Evolutionary conservation across 2,329 filamentous ascomycete species (phyloP).

Genomic region (Cercospora zeina): DNA sequence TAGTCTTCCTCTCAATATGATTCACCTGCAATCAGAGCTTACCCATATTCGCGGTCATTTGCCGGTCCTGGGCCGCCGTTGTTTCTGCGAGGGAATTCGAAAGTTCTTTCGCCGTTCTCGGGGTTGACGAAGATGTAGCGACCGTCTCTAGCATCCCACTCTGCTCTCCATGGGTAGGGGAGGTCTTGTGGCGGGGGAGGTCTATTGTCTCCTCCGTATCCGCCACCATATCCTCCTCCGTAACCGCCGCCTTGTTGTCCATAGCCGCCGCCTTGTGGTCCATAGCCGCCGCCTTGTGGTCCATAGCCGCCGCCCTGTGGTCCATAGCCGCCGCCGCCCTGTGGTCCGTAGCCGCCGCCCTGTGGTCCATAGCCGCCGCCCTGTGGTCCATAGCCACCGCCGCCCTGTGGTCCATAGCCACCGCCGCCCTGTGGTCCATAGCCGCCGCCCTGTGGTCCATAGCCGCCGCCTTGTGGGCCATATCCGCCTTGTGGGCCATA

Average conservation of each 20-base stretch:
- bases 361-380: too few species aligned
- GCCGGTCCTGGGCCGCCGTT: constrained; percentile 10
- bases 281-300: too few species aligned
- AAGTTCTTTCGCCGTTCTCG: constrained; percentile 48
- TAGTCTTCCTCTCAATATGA: background rate
- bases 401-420: too few species aligned
- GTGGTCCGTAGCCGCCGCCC: too few species aligned
- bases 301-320: constrained; percentile 12
- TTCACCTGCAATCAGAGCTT: background rate
- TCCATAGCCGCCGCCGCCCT: too few species aligned
- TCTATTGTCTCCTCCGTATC: background rate
- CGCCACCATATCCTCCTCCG: constrained; percentile 8
- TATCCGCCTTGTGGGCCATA: background rate
- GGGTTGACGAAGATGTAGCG: constrained; percentile 52
- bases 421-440: too few species aligned
- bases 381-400: too few species aligned
- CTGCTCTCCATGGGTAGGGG: constrained; percentile 49
- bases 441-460: too few species aligned
- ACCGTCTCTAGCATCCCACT: constrained; percentile 46
- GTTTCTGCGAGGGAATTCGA: constrained; percentile 40
- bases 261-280: too few species aligned
- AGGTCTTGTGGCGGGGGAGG: constrained; percentile 38
- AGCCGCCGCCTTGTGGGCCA: too few species aligned
- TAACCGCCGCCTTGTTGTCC: too few species aligned
- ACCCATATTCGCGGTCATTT: constrained; percentile 30